A percentile compares a stretch with the other conserved stretches of the same genome.
phyloP scores from a whole-genome alignment of 345 rosid species.

The Excoecaria agallocha region DNA sequence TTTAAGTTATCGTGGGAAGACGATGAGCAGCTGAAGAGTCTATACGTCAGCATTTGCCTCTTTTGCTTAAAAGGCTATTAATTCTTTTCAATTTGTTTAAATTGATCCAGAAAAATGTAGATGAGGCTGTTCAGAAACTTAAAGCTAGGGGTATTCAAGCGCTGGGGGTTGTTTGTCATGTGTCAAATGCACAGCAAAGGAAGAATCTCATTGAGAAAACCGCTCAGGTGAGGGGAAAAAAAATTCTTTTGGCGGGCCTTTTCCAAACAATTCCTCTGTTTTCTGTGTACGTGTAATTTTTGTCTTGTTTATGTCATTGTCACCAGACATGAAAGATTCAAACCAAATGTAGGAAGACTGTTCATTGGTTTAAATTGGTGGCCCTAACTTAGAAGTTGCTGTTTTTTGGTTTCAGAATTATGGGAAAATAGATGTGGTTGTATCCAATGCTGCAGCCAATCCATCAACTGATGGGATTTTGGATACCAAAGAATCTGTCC shows the following conservation, averaged over 20 bases:
- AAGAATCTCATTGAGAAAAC: slow-evolving; percentile 61
- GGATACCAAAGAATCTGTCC: slow-evolving; percentile 58
- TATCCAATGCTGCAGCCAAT: slow-evolving; percentile 84
- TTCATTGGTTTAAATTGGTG: neutral
- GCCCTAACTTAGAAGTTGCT: neutral
- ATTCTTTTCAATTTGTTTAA: neutral
- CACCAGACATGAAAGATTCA: neutral
- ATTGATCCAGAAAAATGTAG: slow-evolving; percentile 66
- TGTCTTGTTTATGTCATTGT: neutral
- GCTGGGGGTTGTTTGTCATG: slow-evolving; percentile 84
- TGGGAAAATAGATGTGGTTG: slow-evolving; percentile 70
- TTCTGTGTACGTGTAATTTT: neutral
- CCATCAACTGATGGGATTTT: slow-evolving; percentile 61
- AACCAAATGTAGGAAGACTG: too few species aligned
- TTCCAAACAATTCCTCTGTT: neutral
- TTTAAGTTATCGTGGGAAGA: too few species aligned
- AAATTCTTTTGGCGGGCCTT: neutral
- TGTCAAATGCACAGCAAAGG: slow-evolving; percentile 72
- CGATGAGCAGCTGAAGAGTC: too few species aligned
- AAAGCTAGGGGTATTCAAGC: slow-evolving; percentile 63
- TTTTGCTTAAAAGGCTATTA: neutral
- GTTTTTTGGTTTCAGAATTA: slow-evolving; percentile 52
- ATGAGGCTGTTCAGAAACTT: slow-evolving; percentile 72
- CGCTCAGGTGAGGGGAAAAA: slow-evolving; percentile 55
- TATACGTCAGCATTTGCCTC: neutral